Evolutionary conservation across 2,329 filamentous ascomycete genomes (phyloP).

Genomic region (Rhytidhysteron rufulum): DNA sequence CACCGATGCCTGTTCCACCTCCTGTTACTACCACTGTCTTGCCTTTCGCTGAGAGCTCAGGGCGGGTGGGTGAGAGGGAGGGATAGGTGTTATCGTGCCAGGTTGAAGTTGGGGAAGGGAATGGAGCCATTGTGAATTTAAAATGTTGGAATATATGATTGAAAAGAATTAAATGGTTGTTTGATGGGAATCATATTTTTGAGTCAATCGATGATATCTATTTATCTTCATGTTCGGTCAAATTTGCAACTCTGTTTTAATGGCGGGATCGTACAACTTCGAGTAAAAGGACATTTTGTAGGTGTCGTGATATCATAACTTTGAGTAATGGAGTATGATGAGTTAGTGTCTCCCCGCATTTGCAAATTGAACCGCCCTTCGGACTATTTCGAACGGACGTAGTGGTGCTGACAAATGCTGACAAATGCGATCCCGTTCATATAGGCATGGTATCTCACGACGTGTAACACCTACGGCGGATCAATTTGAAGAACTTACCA

Average conservation of each 20-base stretch:
- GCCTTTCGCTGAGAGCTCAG: conserved; percentile 20
- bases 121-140: conserved; percentile 23
- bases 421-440: conserved; percentile 13
- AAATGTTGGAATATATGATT: conserved; percentile 9
- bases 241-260: too few species aligned
- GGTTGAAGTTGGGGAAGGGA: conserved; percentile 20
- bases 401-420: conserved; percentile 13
- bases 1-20: conserved; percentile 42
- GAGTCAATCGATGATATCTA: conserved; percentile 6
- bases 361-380: conserved; percentile 23
- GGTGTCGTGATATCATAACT: too few species aligned
- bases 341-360: conserved; percentile 6
- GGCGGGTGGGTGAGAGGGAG: conserved; percentile 26
- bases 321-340: background rate
- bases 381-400: conserved; percentile 7
- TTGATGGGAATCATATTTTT: conserved; percentile 1
- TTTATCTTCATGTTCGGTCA: too few species aligned
- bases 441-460: conserved; percentile 9
- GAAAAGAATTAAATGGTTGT: conserved; percentile 8
- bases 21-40: conserved; percentile 36
- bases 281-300: too few species aligned
- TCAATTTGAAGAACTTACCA: conserved; percentile 20
- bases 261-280: too few species aligned
- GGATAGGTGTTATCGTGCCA: conserved; percentile 17
- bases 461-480: conserved; percentile 7